Percentiles rank a stretch among this genome's conserved stretches.
Conservation (phyloP, 75 land plant genomes). For the Selaginella tamariscina region DNA sequence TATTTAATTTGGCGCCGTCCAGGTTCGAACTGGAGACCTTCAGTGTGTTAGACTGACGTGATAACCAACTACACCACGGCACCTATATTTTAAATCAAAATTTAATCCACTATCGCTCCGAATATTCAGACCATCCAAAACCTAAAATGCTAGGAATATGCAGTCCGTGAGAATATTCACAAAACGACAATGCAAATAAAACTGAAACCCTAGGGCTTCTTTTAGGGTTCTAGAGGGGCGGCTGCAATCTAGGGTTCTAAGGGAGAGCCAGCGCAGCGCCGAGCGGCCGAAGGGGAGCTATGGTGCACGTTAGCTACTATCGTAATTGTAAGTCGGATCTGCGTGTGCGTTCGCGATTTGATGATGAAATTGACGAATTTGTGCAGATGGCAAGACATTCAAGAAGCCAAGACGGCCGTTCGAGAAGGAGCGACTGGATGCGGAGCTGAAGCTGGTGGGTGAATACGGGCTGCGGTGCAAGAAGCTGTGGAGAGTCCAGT, state of each 20-base stretch:
- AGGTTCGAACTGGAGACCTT: slow-evolving; percentile 3
- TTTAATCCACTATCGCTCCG: no score
- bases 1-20: no score
- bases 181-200: no score
- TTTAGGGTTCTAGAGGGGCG: no score
- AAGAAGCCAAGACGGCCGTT: slow-evolving; percentile 4
- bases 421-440: slow-evolving; percentile 9
- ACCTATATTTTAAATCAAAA: no score
- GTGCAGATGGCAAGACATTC: slow-evolving; percentile 16
- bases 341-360: no score
- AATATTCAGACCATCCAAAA: no score
- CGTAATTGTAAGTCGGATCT: slow-evolving; percentile 71
- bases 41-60: slow-evolving; percentile 3
- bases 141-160: no score
- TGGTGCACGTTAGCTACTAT: slow-evolving; percentile 65
- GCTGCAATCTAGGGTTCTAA: no score
- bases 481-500: slow-evolving; percentile 5
- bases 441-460: slow-evolving; percentile 12
- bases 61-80: slow-evolving; percentile 3
- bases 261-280: not conserved
- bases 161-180: no score
- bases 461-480: slow-evolving; percentile 9
- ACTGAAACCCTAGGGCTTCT: no score
- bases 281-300: slow-evolving; percentile 8
- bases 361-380: no score